Evolutionary conservation across 768 basidiomycete species (phyloP).

Genomic region (Lactifluus volemus): DNA sequence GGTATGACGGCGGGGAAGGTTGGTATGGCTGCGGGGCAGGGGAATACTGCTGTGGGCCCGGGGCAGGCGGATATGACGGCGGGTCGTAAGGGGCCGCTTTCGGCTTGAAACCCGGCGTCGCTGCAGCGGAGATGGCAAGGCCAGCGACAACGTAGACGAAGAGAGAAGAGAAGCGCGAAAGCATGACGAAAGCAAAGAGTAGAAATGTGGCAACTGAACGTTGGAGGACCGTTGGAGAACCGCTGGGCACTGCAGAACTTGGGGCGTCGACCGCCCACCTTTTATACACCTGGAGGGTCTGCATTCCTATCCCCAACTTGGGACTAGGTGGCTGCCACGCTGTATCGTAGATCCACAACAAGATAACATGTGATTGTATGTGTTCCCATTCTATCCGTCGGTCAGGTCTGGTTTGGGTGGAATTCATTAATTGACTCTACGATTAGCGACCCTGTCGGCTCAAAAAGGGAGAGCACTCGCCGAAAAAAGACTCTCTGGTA

Average conservation of each 20-base stretch:
- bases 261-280: neutral
- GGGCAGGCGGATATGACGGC: too few relatives aligned
- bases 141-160: conserved; percentile 10
- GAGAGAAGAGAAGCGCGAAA: conserved; percentile 11
- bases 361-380: neutral
- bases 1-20: too few relatives aligned
- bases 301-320: neutral
- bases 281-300: conserved; percentile 2
- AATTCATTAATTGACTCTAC: neutral
- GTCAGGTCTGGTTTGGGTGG: neutral
- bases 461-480: too few relatives aligned
- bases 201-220: neutral
- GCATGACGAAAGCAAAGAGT: conserved; percentile 9
- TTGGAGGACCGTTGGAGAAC: conserved; percentile 11
- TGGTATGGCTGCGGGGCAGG: too few relatives aligned
- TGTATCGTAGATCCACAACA: neutral
- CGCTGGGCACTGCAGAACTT: conserved; percentile 11
- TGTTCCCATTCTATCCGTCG: neutral
- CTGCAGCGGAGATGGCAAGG: conserved; percentile 7
- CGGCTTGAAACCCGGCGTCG: neutral
- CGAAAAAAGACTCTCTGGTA: too few relatives aligned
- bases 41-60: too few relatives aligned
- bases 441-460: too few relatives aligned
- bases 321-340: neutral
- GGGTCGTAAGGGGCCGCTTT: neutral